phyloP scores from a whole-genome alignment of 2,329 filamentous ascomycete species.

The Colletotrichum lupini region DNA sequence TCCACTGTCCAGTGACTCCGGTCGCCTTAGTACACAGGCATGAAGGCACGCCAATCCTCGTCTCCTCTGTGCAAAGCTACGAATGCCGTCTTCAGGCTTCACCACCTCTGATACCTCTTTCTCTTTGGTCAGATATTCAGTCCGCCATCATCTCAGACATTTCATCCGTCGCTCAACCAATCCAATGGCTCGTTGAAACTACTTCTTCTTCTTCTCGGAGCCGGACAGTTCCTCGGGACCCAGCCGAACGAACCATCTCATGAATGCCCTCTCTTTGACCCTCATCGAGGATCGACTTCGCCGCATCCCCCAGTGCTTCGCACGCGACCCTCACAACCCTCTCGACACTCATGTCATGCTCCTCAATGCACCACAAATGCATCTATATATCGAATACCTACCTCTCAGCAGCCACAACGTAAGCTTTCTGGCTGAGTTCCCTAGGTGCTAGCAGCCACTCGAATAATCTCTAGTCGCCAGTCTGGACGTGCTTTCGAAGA shows the following conservation, averaged over 20 bases:
- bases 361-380: not conserved
- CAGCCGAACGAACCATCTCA: not conserved
- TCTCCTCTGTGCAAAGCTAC: not conserved
- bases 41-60: not conserved
- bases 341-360: not conserved
- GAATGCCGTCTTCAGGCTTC: too few relatives aligned
- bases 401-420: not conserved
- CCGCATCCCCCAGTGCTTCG: not conserved
- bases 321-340: not conserved
- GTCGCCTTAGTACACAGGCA: not conserved
- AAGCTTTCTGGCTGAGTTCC: not conserved
- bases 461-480: not conserved
- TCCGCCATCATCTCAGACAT: slow-evolving; percentile 9
- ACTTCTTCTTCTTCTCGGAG: not conserved
- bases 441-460: not conserved
- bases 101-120: not conserved
- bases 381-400: not conserved
- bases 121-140: not conserved
- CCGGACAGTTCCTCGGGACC: not conserved
- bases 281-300: not conserved
- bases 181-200: not conserved
- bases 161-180: not conserved
- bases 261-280: not conserved
- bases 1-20: too few relatives aligned
- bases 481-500: not conserved